Evolutionary conservation across 129 eudicot genomes (phyloP), one percentile per base, ranked within the genome.

Genomic region (Gnaphalium uliginosum): DNA sequence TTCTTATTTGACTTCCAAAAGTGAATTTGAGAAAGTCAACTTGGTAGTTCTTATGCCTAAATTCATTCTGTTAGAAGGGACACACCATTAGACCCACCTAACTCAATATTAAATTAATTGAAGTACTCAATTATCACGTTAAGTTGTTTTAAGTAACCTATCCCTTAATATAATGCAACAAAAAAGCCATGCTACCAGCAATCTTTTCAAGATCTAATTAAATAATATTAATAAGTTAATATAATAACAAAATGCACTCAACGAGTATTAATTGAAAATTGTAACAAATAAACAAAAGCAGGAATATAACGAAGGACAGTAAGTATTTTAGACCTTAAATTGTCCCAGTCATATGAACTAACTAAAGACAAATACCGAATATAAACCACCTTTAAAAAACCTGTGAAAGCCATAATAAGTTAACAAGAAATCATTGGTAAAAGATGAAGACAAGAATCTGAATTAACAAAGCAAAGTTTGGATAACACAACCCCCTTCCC

Each of bases 311-410:
- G 10, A 14, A 46, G 5, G 53, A 46, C 53, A 46, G 53, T 46
- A 46, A 14, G 53, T 46, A 46, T 46, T 46, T 46, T 46, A 46
- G 53, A 46, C 53, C 53, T 46, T 14, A 46, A 46, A 46, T 46
- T 46, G 53, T 14, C n/a, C 53, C 18, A 13, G 9, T 46, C 53
- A 46, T 46, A 13, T 13, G n/a, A 46, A 46, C 53, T 46, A 46
- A 46, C 53, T 46, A 46, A 46, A 46, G 53, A 79, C 76, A 69
- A 85, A 86, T 74, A 87, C 80, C 43, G 89, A 43, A 41, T 2
- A 13, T 43, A 43, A 46, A 46, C 53, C 53, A 46, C n/a, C 85
- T 43, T 83, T 77, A 76, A 86, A 80, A 82, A 80, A 86, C 69
- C 90, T 66, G 18, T 4, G 0, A 66, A 66, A 41, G 25, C 23